Conservation (phyloP, 805 yeast genomes). For the Kluyveromyces lactis region DNA sequence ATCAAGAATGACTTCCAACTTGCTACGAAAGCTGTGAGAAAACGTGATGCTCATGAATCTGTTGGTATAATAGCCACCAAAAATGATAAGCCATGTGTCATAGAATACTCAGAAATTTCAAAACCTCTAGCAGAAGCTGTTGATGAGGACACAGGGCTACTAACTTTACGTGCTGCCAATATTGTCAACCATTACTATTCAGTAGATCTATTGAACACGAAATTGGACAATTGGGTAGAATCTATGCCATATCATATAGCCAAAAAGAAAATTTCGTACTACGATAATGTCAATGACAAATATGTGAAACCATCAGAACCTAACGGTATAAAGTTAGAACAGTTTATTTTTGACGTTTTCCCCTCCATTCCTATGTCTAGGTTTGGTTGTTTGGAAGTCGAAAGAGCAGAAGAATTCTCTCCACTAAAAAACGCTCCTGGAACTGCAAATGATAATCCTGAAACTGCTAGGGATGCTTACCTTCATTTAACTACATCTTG, state of each 20-base stretch:
- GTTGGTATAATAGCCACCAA: constrained; percentile 88
- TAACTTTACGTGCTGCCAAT: constrained; percentile 86
- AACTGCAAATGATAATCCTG: constrained; percentile 76
- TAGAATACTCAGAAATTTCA: constrained; percentile 90
- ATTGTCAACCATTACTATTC: constrained; percentile 95
- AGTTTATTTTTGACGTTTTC: constrained; percentile 94
- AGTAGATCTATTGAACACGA: constrained; percentile 53
- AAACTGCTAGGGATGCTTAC: constrained; percentile 61
- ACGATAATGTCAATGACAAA: constrained; percentile 40
- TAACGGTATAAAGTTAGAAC: constrained; percentile 92
- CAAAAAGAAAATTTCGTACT: constrained; percentile 69
- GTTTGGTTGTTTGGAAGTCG: constrained; percentile 91
- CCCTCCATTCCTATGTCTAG: constrained; percentile 59
- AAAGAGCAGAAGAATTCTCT: constrained; percentile 75
- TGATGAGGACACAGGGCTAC: constrained; percentile 49
- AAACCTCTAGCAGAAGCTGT: constrained; percentile 58
- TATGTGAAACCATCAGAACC: constrained; percentile 57
- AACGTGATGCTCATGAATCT: constrained; percentile 75
- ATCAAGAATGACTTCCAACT: constrained; percentile 56
- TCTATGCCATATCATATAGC: constrained; percentile 93
- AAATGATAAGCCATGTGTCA: constrained; percentile 67
- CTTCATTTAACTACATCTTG: constrained; percentile 65
- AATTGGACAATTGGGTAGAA: constrained; percentile 62
- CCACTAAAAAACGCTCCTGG: constrained; percentile 91
- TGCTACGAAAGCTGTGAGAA: constrained; percentile 92